phyloP scores from a whole-genome alignment of 2,329 filamentous ascomycete species.

The Ascochyta fabae region DNA sequence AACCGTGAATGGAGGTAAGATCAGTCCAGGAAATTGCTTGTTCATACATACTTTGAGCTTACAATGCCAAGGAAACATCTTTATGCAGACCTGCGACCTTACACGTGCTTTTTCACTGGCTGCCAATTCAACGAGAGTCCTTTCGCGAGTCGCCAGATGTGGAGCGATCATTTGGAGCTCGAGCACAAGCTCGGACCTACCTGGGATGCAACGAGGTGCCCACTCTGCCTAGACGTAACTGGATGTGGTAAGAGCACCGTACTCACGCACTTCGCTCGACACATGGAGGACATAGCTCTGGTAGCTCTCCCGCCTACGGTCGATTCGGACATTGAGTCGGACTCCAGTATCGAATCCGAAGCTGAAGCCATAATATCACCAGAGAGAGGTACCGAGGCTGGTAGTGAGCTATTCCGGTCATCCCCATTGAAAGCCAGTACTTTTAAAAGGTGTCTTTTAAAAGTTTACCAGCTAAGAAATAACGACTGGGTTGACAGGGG shows the following conservation, averaged over 20 bases:
- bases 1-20: conserved; percentile 32
- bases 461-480: no score
- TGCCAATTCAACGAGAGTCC: conserved; percentile 21
- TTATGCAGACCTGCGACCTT: conserved; percentile 29
- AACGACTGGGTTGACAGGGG: no score
- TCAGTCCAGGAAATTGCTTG: background rate
- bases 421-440: no score
- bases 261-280: conserved; percentile 26
- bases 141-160: conserved; percentile 21
- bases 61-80: conserved; percentile 17
- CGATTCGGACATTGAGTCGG: conserved; percentile 18
- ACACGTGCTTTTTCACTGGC: conserved; percentile 24
- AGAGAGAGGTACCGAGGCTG: no score
- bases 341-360: conserved; percentile 10
- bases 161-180: conserved; percentile 27
- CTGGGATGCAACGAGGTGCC: conserved; percentile 22
- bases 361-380: background rate
- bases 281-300: conserved; percentile 36
- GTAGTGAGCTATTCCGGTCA: no score
- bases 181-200: conserved; percentile 24
- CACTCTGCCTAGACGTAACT: conserved; percentile 25
- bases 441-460: no score
- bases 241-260: conserved; percentile 19
- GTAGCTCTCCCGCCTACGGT: conserved; percentile 23
- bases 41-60: background rate